Evolutionary conservation across 148 eudicot genomes (phyloP), one percentile per base, ranked within the genome.

Genomic region (Hydrangea macrophylla): DNA sequence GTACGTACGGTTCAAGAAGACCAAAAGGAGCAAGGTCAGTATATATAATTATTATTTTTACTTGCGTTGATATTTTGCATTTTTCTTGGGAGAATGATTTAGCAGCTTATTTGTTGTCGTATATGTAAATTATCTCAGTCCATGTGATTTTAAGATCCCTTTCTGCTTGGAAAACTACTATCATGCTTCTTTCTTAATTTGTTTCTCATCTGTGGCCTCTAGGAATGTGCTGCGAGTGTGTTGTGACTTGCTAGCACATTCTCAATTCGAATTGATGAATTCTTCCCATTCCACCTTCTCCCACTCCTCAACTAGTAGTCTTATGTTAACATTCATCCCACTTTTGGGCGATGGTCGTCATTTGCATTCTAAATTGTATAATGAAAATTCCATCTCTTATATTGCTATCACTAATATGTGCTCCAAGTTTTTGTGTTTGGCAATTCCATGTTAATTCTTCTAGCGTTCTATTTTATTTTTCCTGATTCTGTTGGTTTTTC

Each of bases 1-100:
- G 98, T 93, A 69, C 86, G 98, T 65, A 90, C 96, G 72, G 96
- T 93, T 51, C 98, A 93, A 68, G 98, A 93, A 54, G 98, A 93
- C 77, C 96, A 93, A 70, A 90, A 80, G 77, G 98, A 93, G 74
- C 96, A 93, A 86, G 98, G 98, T 93, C 48, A 27, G 81, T 65
- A 48, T 48, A 48, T 48, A 9, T 48, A 62, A 55, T 51, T 70
- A 44, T 64, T 67, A 6, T 53, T 2, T 37, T 40, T 55, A 36
- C 23, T 26, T n/a, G 36, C 33, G 2, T 15, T 53, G 6, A 32
- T 37, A 26, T 62, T 33, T 20, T 62, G 60, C 40, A 65, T 63
- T 73, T 26, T 26, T 36, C 48, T 60, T 63, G n/a, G 48, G 28
- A 45, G 35, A 56, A 33, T 60, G 25, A 35, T 60, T 35, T 36